Base-by-base conservation (phyloP, 1,139 yeast genomes). In the Lodderomyces metapsilosis region DNA sequence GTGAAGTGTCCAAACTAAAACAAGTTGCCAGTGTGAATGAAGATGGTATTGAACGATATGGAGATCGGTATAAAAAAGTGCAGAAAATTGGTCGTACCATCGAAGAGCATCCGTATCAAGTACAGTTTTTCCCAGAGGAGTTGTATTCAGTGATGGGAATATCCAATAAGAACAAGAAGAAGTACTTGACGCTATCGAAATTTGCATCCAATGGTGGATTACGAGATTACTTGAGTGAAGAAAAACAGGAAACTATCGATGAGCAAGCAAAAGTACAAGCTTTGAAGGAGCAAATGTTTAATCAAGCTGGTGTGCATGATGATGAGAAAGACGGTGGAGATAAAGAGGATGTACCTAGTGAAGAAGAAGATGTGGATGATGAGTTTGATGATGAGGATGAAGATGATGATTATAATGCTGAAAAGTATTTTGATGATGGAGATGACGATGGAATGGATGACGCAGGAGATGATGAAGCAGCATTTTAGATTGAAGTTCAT, bases 381-480 rank as follows among this genome's bases (percentile, higher is more conserved):
- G 81, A 76, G 33, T 82, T 74, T 44, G 84, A 78, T 43, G 88
- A 81, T 37, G 85, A 78, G 44, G 87, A 82, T 53, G 86, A 79
- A 36, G 88, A 82, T 43, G 84, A 80, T 46, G 88, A 82, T 54
- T 73, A 73, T 52, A 73, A 73, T 46, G 78, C 78, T 4, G 78
- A 73, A 45, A 68, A 71, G 55, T 73, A 73, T 52, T 73, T 73
- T 51, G 91, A 84, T 49, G 88, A 81, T 49, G 87, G 85, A 37
- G 92, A 85, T 45, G 92, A 85, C 43, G 92, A 84, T 47, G 82
- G 75, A 28, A 87, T 78, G 44, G 88, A 82, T 53, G 87, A 79
- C 50, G 89, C 82, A 46, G 88, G 84, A 47, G 95, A 88, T 37
- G 95, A 88, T 37, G 95, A 87, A 57, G 91, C 91, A 17, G 91